Evolutionary conservation across 2,329 filamentous ascomycete species (phyloP).

Genomic region (Epichloe festucae): DNA sequence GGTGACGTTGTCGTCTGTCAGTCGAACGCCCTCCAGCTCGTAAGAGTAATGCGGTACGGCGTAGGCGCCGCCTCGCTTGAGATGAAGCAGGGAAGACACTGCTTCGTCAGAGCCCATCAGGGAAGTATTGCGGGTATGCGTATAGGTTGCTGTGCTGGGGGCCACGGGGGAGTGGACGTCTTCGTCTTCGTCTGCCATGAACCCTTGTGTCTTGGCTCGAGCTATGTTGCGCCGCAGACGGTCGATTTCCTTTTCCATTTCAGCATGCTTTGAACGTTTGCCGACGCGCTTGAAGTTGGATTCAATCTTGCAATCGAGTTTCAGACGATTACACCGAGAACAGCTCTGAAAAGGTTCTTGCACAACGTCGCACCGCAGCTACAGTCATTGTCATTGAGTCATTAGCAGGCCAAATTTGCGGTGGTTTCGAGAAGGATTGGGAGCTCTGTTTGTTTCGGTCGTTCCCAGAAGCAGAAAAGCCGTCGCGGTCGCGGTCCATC

Average conservation of each 20-base stretch:
- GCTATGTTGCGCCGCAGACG: constrained; percentile 48
- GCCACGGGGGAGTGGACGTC: constrained; percentile 47
- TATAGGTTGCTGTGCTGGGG: constrained; percentile 36
- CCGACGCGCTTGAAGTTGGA: constrained; percentile 77
- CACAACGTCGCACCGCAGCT: constrained; percentile 74
- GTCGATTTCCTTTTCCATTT: constrained; percentile 77
- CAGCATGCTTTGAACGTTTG: constrained; percentile 70
- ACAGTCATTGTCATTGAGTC: constrained; percentile 1
- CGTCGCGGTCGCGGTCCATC: too few species aligned
- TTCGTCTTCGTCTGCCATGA: constrained; percentile 40
- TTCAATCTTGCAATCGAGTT: constrained; percentile 75
- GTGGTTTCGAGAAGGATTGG: not conserved
- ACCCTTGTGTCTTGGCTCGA: constrained; percentile 47
- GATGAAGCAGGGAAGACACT: constrained; percentile 51
- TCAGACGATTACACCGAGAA: constrained; percentile 64
- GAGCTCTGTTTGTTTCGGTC: not conserved
- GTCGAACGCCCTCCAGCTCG: constrained; percentile 48
- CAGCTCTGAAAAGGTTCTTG: constrained; percentile 70
- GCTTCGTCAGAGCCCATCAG: constrained; percentile 57
- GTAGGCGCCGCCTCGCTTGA: constrained; percentile 53
- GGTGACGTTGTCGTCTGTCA: constrained; percentile 49
- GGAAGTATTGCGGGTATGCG: constrained; percentile 48
- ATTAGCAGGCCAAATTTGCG: not conserved
- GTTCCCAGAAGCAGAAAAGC: too few species aligned
- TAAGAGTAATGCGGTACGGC: constrained; percentile 45